phyloP scores from a whole-genome alignment of 2,329 filamentous ascomycete genomes.

The Didymella pinodella region DNA sequence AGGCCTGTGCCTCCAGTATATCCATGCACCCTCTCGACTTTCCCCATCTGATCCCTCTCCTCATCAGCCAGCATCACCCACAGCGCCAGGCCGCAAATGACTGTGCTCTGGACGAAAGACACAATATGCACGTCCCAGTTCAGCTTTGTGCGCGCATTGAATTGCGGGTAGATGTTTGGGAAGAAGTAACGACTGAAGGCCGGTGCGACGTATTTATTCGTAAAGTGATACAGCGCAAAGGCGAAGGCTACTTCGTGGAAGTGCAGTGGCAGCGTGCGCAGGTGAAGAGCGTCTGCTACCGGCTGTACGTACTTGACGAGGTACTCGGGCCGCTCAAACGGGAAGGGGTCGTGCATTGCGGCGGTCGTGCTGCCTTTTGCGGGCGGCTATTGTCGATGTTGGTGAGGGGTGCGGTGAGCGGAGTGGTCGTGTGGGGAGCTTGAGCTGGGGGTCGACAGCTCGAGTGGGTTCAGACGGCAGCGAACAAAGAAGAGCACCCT shows the following conservation, averaged over 20 bases:
- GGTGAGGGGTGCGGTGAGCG: conserved; percentile 17
- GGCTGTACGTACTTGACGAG: conserved; percentile 67
- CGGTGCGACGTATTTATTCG: conserved; percentile 73
- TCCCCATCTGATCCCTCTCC: conserved; percentile 71
- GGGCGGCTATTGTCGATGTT: conserved; percentile 1
- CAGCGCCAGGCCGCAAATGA: conserved; percentile 76
- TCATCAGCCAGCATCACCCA: conserved; percentile 74
- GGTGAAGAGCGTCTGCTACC: conserved; percentile 66
- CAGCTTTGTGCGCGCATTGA: conserved; percentile 70
- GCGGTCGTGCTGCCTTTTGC: conserved; percentile 2
- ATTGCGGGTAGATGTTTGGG: conserved; percentile 67
- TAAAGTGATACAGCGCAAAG: conserved; percentile 72
- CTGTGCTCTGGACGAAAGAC: conserved; percentile 76
- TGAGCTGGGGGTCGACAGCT: conserved; percentile 6
- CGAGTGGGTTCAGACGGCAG: conserved; percentile 1
- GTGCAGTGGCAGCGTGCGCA: conserved; percentile 76
- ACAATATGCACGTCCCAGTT: conserved; percentile 91
- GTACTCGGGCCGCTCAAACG: conserved; percentile 65
- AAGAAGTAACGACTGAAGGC: conserved; percentile 68
- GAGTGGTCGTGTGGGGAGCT: conserved; percentile 16
- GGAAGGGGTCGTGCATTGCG: conserved; percentile 77
- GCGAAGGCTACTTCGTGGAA: conserved; percentile 77
- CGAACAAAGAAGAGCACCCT: not conserved
- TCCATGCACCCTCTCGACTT: conserved; percentile 75
- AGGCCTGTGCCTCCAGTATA: conserved; percentile 77